Evolutionary conservation across 2,329 filamentous ascomycete species (phyloP).

Genomic region (Conoideocrella luteorostrata): DNA sequence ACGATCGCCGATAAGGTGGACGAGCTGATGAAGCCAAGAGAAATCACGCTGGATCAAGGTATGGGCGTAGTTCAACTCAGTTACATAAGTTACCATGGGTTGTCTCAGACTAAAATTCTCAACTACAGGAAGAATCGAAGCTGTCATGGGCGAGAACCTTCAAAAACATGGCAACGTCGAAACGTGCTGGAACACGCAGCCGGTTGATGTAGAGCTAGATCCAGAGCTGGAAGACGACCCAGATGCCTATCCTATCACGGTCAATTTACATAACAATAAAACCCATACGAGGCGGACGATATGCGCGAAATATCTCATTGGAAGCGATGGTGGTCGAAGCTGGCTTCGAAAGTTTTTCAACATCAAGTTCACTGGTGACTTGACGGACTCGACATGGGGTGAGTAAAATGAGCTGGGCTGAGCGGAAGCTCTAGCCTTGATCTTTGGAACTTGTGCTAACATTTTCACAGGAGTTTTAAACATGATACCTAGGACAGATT

Average conservation of each 20-base stretch:
- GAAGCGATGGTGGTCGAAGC: not conserved
- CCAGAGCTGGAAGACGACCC: not conserved
- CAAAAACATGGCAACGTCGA: not conserved
- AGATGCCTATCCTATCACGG: not conserved
- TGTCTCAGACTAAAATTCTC: too few relatives aligned
- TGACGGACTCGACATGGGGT: not conserved
- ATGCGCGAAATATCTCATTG: not conserved
- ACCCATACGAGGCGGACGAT: not conserved
- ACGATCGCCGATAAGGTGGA: not conserved
- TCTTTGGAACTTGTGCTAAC: not conserved
- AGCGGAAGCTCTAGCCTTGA: too few relatives aligned
- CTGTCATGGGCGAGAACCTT: not conserved
- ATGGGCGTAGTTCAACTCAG: too few relatives aligned
- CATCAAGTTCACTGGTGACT: not conserved
- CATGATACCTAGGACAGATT: conserved; percentile 40
- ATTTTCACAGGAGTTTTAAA: not conserved
- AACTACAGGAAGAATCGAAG: not conserved
- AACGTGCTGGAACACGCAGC: not conserved
- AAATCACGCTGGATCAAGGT: not conserved
- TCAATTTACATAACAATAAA: not conserved
- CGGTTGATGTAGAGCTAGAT: not conserved
- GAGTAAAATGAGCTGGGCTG: too few relatives aligned
- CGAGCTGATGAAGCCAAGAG: not conserved
- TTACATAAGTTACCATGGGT: too few relatives aligned
- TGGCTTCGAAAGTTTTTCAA: not conserved